Evolutionary conservation across 164 flowering plant genomes (phyloP).

Genomic region (Vitis riparia): DNA sequence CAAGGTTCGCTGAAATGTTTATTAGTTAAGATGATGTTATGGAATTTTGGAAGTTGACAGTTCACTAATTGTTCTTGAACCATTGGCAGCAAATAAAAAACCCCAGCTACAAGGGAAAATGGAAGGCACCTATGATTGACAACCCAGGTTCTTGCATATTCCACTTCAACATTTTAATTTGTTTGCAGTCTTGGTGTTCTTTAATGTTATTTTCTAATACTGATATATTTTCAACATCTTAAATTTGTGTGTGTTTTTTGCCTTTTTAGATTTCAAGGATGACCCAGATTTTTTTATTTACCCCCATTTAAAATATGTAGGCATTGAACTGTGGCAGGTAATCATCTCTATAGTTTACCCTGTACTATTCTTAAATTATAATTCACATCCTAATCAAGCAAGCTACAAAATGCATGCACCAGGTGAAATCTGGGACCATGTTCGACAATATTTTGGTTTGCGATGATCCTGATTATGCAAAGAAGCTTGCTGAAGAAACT

Average conservation of each 20-base stretch:
- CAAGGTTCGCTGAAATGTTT: slow-evolving; percentile 48
- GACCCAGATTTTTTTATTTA: slow-evolving; percentile 66
- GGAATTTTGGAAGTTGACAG: background rate
- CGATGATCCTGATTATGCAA: slow-evolving; percentile 88
- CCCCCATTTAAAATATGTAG: slow-evolving; percentile 74
- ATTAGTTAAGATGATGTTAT: background rate
- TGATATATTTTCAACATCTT: background rate
- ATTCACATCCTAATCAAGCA: background rate
- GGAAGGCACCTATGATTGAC: slow-evolving; percentile 97
- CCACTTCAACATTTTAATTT: background rate
- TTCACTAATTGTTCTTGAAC: background rate
- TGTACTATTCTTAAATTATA: background rate
- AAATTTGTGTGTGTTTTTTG: too few species aligned
- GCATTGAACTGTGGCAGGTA: slow-evolving; percentile 92
- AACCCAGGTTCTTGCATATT: slow-evolving; percentile 63
- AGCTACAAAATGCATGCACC: slow-evolving; percentile 14
- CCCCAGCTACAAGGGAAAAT: slow-evolving; percentile 92
- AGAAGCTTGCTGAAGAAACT: slow-evolving; percentile 84
- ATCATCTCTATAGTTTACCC: background rate
- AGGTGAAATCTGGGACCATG: slow-evolving; percentile 94
- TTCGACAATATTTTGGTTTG: slow-evolving; percentile 82
- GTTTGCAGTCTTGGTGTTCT: too few species aligned
- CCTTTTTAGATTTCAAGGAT: slow-evolving; percentile 75
- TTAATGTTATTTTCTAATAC: too few species aligned
- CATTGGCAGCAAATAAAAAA: slow-evolving; percentile 83